phyloP scores from a whole-genome alignment of 108 stramenopile genomes.

The Pseudonitzschia multistriata region DNA sequence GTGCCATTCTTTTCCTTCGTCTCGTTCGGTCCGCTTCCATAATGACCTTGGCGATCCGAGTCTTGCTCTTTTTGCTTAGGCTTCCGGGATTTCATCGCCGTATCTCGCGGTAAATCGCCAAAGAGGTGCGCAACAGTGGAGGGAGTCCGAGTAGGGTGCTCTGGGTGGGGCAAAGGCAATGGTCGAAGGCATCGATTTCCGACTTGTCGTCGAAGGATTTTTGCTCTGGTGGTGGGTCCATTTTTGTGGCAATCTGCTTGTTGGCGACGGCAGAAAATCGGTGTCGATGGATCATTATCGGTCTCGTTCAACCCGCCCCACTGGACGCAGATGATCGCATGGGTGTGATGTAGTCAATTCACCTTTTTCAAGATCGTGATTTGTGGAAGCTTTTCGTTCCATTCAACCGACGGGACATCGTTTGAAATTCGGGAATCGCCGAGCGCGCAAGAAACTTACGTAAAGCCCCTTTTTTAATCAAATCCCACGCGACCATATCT shows the following conservation, averaged over 20 bases:
- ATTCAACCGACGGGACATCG: background rate
- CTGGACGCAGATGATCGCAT: background rate
- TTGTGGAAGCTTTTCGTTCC: background rate
- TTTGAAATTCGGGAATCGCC: background rate
- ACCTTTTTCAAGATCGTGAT: background rate
- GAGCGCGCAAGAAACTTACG: background rate
- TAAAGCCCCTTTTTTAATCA: background rate
- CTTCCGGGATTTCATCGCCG: constrained; percentile 3
- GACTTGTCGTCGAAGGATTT: background rate
- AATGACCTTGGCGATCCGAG: constrained; percentile 3
- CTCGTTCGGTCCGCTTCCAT: background rate
- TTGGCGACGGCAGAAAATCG: too few species aligned
- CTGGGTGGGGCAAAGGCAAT: background rate
- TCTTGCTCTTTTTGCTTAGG: background rate
- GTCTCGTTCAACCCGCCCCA: background rate
- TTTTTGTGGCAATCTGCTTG: too few species aligned
- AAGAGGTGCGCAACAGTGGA: constrained; percentile 4
- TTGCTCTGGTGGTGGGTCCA: too few species aligned
- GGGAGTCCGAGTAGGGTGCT: background rate
- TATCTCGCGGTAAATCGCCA: constrained; percentile 12
- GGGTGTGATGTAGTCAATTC: too few species aligned
- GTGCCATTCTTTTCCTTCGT: background rate
- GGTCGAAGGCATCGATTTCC: background rate
- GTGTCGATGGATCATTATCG: background rate
- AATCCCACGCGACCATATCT: background rate